Percentiles rank a stretch among this genome's conserved stretches.
Conservation (phyloP, 257 asterid genomes). For the Rehmannia glutinosa region DNA sequence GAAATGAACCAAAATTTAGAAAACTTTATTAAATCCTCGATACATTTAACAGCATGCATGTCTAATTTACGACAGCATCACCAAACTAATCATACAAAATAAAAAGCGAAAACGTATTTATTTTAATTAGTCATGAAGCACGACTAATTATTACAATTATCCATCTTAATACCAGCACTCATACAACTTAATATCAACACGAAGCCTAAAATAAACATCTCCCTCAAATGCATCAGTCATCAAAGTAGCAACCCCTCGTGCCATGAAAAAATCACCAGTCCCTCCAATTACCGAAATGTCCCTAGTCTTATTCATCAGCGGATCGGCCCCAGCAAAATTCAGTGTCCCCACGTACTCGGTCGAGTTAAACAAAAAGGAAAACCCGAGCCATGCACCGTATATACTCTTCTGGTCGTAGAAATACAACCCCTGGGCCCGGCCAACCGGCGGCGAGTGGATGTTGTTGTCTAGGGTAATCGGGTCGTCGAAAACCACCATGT, state of each 20-base stretch:
- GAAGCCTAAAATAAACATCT: background rate
- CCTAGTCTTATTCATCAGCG: background rate
- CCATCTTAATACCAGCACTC: background rate
- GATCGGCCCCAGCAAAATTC: background rate
- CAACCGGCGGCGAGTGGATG: background rate
- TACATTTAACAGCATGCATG: no score
- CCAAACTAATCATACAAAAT: no score
- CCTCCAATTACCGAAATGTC: background rate
- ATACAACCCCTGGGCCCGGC: background rate
- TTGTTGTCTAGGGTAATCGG: background rate
- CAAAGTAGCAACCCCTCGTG: background rate
- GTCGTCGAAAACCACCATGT: background rate
- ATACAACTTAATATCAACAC: background rate
- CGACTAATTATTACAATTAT: no score
- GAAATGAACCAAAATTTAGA: no score
- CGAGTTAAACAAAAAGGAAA: background rate
- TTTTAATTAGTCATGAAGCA: no score
- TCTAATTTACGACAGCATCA: no score
- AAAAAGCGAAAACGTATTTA: no score
- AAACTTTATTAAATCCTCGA: no score
- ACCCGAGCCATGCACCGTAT: background rate
- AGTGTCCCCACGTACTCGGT: background rate
- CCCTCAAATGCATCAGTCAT: background rate
- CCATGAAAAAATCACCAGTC: background rate
- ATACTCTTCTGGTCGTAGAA: background rate